Conservation (phyloP, 805 yeast species). For the Ogataea chonburiensis region DNA sequence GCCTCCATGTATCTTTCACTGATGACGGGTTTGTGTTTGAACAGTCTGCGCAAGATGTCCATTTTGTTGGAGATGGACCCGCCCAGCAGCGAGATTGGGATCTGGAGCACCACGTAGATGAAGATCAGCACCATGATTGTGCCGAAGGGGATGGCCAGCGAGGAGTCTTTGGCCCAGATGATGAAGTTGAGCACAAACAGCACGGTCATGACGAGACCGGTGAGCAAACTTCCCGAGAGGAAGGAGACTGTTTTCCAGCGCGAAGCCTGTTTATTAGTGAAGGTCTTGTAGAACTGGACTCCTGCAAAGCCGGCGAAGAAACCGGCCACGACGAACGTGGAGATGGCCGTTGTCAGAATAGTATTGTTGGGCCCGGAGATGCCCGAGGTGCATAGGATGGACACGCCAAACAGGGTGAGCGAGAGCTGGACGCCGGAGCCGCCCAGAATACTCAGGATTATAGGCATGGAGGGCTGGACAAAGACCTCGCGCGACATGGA, state of each 20-base stretch:
- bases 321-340: conserved; percentile 67
- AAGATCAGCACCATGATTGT: conserved; percentile 61
- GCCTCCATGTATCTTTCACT: conserved; percentile 7
- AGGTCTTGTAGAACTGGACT: conserved; percentile 57
- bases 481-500: conserved; percentile 52
- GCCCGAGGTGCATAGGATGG: conserved; percentile 56
- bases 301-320: conserved; percentile 73
- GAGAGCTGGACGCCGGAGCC: conserved; percentile 76
- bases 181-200: conserved; percentile 61
- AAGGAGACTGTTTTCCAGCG: conserved; percentile 41
- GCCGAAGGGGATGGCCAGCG: conserved; percentile 76
- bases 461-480: conserved; percentile 47
- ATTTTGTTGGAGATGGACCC: conserved; percentile 43
- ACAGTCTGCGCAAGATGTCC: conserved; percentile 22
- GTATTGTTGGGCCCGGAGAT: conserved; percentile 64
- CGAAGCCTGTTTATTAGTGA: conserved; percentile 42
- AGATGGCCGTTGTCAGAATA: conserved; percentile 56
- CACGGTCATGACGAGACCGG: conserved; percentile 45
- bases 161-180: conserved; percentile 74
- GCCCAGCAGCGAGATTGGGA: conserved; percentile 77
- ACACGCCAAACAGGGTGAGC: conserved; percentile 61
- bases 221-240: conserved; percentile 50
- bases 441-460: conserved; percentile 53
- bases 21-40: conserved; percentile 14
- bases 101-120: conserved; percentile 61